Evolutionary conservation across 2,329 filamentous ascomycete genomes (phyloP), one percentile per base, ranked within the genome.

Genomic region (Pseudonectria buxi): DNA sequence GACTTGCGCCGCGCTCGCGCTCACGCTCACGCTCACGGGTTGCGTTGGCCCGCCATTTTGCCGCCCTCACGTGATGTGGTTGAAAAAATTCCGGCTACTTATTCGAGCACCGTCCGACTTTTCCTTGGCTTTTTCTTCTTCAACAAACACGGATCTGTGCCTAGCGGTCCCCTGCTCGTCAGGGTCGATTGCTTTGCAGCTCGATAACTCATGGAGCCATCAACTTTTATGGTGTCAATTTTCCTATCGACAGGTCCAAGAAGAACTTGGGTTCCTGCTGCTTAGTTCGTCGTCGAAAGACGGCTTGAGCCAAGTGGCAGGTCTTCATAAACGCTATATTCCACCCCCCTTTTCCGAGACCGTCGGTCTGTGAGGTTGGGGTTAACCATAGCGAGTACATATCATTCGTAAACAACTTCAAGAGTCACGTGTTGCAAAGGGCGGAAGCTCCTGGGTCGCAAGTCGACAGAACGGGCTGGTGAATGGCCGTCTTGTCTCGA

Each of bases 231-330:
- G 84, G 78, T 88, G 82, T 84, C 74, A 80, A 83, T 86, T 65
- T 71, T 89, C 84, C 83, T 79, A 86, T 88, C 84, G 86, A 94
- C 88, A 92, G 85, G 81, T 92, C 82, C 86, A 63, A 94, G 82
- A 95, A 63, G 56, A 76, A 92, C 68, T 64, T 66, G 70, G 69
- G 62, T 67, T 68, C 63, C 64, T 64, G 68, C 67, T 71, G 73
- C 76, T 75, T 73, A 76, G 77, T 71, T 85, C 80, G 80, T 74
- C 65, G 61, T 67, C 51, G 67, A 64, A 71, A 73, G 71, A 46
- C 31, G 47, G 43, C 52, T 68, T 81, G 81, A 86, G 76, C 75
- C 77, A 74, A 72, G 74, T 69, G 67, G 67, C 68, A 65, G 59
- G 59, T 62, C 48, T 47, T 61, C 65, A 65, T 65, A 69, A 81